A percentile compares a stretch with the other conserved stretches of the same genome.
These are phyloP conservation scores for Leptographium wingfieldii DNA, from an alignment of 2,329 filamentous ascomycete species.

Conservation along the genomic window DNA sequence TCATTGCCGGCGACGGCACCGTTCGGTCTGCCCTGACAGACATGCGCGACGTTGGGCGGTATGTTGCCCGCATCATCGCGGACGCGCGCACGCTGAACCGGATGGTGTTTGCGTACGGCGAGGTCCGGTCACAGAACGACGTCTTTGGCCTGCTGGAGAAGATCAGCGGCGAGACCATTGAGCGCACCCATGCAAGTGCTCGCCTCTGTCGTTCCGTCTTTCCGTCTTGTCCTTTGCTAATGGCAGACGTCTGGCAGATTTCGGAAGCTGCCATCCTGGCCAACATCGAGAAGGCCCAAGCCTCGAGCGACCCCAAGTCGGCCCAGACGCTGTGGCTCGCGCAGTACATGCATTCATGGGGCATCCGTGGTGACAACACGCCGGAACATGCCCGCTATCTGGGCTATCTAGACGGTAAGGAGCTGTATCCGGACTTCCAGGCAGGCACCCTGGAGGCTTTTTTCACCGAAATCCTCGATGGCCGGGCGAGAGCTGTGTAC, in stretches of 20 bases:
- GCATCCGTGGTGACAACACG: constrained; percentile 38
- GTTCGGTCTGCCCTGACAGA: constrained; percentile 31
- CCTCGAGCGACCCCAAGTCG: background rate
- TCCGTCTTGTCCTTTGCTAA: background rate
- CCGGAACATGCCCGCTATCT: constrained; percentile 40
- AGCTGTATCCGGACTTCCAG: constrained; percentile 37
- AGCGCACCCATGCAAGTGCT: constrained; percentile 22
- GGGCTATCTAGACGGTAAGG: constrained; percentile 37
- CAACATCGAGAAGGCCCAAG: background rate
- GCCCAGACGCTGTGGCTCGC: background rate
- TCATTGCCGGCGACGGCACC: constrained; percentile 33
- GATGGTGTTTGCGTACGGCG: constrained; percentile 34
- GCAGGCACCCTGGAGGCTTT: background rate
- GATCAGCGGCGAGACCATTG: constrained; percentile 33
- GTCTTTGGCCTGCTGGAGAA: constrained; percentile 33
- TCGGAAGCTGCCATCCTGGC: background rate
- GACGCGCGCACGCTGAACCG: constrained; percentile 42
- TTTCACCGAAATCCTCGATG: background rate
- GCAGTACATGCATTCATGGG: constrained; percentile 33
- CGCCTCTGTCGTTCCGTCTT: too few relatives aligned
- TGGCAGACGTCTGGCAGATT: background rate
- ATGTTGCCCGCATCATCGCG: constrained; percentile 35
- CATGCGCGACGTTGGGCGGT: constrained; percentile 38
- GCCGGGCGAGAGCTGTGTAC: too few relatives aligned
- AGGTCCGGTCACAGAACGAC: constrained; percentile 31